These are phyloP conservation scores for Mollisia scopiformis DNA, from an alignment of 2,329 filamentous ascomycete species.

Conservation along the genomic window DNA sequence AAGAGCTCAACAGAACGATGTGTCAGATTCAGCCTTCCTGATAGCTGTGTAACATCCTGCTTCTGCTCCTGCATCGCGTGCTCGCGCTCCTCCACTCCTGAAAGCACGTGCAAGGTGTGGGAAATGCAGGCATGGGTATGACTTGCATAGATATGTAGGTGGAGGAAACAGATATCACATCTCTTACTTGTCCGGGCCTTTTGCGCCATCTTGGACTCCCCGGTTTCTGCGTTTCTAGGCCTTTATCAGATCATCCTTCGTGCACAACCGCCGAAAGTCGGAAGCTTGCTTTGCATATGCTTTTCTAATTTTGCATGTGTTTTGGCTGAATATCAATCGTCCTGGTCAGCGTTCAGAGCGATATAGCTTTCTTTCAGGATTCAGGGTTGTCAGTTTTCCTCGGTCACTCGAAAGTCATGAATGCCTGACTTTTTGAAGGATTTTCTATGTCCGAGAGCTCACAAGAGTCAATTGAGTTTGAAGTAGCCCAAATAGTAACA, in stretches of 20 bases:
- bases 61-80: background rate
- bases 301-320: background rate
- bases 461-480: too few relatives aligned
- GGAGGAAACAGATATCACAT: background rate
- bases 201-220: background rate
- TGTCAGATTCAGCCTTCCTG: background rate
- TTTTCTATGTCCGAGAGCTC: too few relatives aligned
- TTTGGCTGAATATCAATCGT: background rate
- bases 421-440: too few relatives aligned
- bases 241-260: background rate
- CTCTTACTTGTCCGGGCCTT: background rate
- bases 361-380: too few relatives aligned
- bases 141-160: background rate
- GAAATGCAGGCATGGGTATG: background rate
- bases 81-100: background rate
- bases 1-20: background rate
- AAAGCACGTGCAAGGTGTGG: background rate
- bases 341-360: background rate
- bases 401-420: too few relatives aligned
- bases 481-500: too few relatives aligned
- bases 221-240: background rate
- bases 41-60: conserved; percentile 1
- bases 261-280: background rate
- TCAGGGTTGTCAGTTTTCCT: too few relatives aligned
- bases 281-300: background rate